phyloP scores from a whole-genome alignment of 2,329 filamentous ascomycete species.

The Fusarium multiceps region DNA sequence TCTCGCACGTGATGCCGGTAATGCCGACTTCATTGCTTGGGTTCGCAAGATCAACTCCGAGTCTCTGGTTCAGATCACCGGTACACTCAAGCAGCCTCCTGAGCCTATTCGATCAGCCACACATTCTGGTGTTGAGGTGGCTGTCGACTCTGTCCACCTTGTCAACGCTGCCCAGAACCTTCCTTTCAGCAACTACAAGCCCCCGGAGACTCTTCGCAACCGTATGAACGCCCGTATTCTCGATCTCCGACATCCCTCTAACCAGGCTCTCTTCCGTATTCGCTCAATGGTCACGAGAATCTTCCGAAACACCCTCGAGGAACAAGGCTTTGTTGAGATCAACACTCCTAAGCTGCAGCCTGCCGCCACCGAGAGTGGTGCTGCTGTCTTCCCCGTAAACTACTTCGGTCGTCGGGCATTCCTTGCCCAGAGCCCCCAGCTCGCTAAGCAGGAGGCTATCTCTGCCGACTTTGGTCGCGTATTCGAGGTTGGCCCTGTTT shows the following conservation, averaged over 20 bases:
- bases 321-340: constrained; percentile 87
- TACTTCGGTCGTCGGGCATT: constrained; percentile 92
- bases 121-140: constrained; percentile 80
- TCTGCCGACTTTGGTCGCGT: constrained; percentile 89
- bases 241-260: constrained; percentile 85
- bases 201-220: constrained; percentile 73
- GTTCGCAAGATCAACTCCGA: constrained; percentile 84
- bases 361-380: constrained; percentile 88
- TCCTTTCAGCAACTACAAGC: constrained; percentile 67
- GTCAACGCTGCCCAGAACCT: constrained; percentile 62
- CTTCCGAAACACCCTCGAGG: constrained; percentile 81
- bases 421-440: constrained; percentile 89
- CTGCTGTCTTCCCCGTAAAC: constrained; percentile 90
- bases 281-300: constrained; percentile 82
- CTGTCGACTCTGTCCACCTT: constrained; percentile 67
- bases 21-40: constrained; percentile 84
- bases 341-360: constrained; percentile 94
- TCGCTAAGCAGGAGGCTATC: constrained; percentile 93
- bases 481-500: constrained; percentile 79
- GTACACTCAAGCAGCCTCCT: constrained; percentile 77
- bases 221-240: constrained; percentile 83
- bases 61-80: constrained; percentile 80
- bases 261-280: constrained; percentile 88
- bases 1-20: constrained; percentile 58
- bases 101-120: constrained; percentile 80